phyloP scores from a whole-genome alignment of 2,329 filamentous ascomycete species.

The Didymella glomerata region DNA sequence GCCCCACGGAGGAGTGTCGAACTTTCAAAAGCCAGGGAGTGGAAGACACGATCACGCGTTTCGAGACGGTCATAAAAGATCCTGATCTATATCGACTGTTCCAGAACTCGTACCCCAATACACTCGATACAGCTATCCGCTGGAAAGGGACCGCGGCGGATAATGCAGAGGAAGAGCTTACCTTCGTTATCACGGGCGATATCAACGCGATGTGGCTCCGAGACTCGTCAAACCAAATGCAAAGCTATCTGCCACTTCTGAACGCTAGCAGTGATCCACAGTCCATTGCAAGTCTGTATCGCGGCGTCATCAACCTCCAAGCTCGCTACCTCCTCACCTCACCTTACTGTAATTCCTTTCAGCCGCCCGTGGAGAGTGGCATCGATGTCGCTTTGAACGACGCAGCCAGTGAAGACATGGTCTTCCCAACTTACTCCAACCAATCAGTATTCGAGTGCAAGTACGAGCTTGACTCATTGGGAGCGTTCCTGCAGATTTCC shows the following conservation, averaged over 20 bases:
- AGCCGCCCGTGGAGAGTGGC: constrained; percentile 59
- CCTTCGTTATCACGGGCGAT: constrained; percentile 67
- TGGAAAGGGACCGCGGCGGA: constrained; percentile 70
- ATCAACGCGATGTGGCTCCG: constrained; percentile 66
- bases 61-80: constrained; percentile 54
- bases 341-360: constrained; percentile 63
- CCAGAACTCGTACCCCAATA: constrained; percentile 77
- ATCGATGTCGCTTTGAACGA: constrained; percentile 52
- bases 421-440: constrained; percentile 55
- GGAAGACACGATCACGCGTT: constrained; percentile 50
- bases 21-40: constrained; percentile 58
- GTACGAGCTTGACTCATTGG: constrained; percentile 63
- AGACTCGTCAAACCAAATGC: constrained; percentile 72
- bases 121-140: constrained; percentile 74
- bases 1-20: constrained; percentile 55
- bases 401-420: constrained; percentile 52
- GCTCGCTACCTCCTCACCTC: constrained; percentile 71
- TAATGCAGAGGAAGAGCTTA: constrained; percentile 69
- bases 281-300: constrained; percentile 72
- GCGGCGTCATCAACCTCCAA: constrained; percentile 76
- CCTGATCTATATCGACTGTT: constrained; percentile 75
- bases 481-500: constrained; percentile 60
- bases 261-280: constrained; percentile 62
- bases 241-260: constrained; percentile 71
- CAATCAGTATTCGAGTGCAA: constrained; percentile 62